phyloP scores from a whole-genome alignment of 2,329 filamentous ascomycete species.

The Geosmithia morbida region DNA sequence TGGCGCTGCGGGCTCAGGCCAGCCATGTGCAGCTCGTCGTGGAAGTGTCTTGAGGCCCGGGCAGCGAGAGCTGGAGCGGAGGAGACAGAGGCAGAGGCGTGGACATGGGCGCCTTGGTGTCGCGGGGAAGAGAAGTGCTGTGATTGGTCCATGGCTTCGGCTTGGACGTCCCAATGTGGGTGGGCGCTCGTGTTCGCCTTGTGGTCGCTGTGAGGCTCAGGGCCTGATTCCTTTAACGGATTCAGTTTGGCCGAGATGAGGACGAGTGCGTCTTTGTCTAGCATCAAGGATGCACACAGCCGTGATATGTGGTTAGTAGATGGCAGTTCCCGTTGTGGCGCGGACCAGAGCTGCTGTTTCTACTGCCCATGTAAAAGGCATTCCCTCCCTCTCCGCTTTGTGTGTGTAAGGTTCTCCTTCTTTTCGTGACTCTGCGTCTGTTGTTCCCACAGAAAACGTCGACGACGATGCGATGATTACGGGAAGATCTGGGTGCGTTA shows the following conservation, averaged over 20 bases:
- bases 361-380: no score
- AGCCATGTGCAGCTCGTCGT: slow-evolving; percentile 41
- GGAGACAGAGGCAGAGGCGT: slow-evolving; percentile 1
- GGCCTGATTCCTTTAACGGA: neutral
- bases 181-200: neutral
- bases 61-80: slow-evolving; percentile 4
- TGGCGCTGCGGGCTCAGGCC: slow-evolving; percentile 26
- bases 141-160: slow-evolving; percentile 22
- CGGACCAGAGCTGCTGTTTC: neutral
- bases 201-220: neutral
- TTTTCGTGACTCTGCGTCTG: no score
- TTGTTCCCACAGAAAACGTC: neutral
- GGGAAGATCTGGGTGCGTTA: neutral
- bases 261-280: neutral
- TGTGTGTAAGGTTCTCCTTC: no score
- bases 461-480: neutral
- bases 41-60: slow-evolving; percentile 10
- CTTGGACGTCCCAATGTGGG: neutral
- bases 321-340: neutral
- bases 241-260: neutral
- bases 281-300: neutral
- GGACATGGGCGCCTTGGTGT: slow-evolving; percentile 6
- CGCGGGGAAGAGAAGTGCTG: slow-evolving; percentile 18
- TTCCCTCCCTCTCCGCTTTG: neutral
- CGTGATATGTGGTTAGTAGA: neutral